phyloP scores from a whole-genome alignment of 2,329 filamentous ascomycete genomes.

The Periconia sp. region DNA sequence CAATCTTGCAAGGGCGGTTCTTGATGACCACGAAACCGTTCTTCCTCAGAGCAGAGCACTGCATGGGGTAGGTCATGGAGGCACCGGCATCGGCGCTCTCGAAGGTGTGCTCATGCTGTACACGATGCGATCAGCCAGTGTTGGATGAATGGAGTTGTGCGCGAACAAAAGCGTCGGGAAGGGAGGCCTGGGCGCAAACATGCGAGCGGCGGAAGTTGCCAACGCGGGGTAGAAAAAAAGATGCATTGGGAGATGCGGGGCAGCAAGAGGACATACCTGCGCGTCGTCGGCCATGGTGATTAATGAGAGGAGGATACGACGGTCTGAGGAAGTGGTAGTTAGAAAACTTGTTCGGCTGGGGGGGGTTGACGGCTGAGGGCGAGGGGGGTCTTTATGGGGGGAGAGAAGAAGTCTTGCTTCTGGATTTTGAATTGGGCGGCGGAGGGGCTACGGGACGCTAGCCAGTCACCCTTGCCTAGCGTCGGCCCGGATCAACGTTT shows the following conservation, averaged over 20 bases:
- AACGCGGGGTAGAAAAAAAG: conserved; percentile 41
- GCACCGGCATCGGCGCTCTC: conserved; percentile 95
- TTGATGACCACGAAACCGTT: conserved; percentile 99
- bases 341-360: conserved; percentile 23
- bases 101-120: conserved; percentile 69
- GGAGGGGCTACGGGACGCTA: conserved; percentile 34
- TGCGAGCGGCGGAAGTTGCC: conserved; percentile 27
- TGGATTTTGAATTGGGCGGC: conserved; percentile 36
- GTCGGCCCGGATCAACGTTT: conserved; percentile 21
- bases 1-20: conserved; percentile 98
- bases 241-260: conserved; percentile 22
- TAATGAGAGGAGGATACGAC: conserved; percentile 43
- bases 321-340: conserved; percentile 33
- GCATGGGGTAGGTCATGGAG: conserved; percentile 92
- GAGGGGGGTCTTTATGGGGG: conserved; percentile 21
- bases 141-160: conserved; percentile 6
- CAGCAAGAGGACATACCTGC: conserved; percentile 55
- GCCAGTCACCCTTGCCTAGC: conserved; percentile 18
- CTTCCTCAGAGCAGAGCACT: conserved; percentile 99
- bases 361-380: conserved; percentile 29
- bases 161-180: conserved; percentile 1
- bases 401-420: conserved; percentile 23
- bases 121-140: conserved; percentile 20
- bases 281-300: conserved; percentile 67
- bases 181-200: conserved; percentile 29